Percentiles rank a stretch among this genome's conserved stretches.
Evolutionary conservation across 1,284 basidiomycete genomes (phyloP).

Genomic region (Puccinia sorghi): DNA sequence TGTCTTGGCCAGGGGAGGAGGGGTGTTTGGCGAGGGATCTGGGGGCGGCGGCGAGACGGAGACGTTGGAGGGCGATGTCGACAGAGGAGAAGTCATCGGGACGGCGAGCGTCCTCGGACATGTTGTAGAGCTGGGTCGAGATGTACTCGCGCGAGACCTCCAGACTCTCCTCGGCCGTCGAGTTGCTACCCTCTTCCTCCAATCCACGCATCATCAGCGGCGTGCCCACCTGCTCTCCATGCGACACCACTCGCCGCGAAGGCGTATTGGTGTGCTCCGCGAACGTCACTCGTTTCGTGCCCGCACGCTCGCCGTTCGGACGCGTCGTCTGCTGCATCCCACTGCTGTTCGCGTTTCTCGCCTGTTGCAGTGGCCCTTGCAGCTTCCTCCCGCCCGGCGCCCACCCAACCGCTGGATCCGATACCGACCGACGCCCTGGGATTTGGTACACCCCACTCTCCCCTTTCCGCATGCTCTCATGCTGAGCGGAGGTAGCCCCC

Average conservation of each 20-base stretch:
- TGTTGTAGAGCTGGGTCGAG: background rate
- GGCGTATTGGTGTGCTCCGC: conserved; percentile 31
- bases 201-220: background rate
- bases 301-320: background rate
- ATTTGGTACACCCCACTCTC: conserved; percentile 35
- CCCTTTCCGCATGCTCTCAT: background rate
- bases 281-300: conserved; percentile 46
- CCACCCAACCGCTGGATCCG: conserved; percentile 25
- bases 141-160: conserved; percentile 7
- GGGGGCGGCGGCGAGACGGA: conserved; percentile 34
- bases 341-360: background rate
- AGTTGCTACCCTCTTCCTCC: conserved; percentile 3
- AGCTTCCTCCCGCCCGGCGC: background rate
- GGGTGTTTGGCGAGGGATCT: conserved; percentile 12
- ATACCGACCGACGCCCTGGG: conserved; percentile 42
- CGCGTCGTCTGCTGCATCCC: background rate
- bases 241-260: conserved; percentile 27
- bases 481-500: background rate
- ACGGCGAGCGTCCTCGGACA: background rate
- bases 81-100: conserved; percentile 25
- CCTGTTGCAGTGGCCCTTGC: background rate
- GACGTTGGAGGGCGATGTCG: conserved; percentile 43
- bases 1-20: too few relatives aligned
- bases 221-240: conserved; percentile 17
- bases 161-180: conserved; percentile 12